Percentiles rank a stretch among this genome's conserved stretches.
Evolutionary conservation across 805 yeast genomes (phyloP).

Genomic region (Yamadazyma tumulicola): DNA sequence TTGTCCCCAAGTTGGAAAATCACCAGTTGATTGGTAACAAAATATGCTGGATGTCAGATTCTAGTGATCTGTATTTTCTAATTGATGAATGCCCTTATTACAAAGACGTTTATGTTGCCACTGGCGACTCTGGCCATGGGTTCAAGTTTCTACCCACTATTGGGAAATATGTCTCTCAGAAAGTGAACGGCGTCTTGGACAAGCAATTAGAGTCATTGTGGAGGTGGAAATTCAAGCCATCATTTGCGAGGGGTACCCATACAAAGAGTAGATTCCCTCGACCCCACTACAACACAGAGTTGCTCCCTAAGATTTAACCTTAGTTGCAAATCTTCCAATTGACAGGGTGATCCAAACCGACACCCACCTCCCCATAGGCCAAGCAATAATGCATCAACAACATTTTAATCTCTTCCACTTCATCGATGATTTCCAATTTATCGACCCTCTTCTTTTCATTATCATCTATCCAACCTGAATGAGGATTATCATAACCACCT

Average conservation of each 20-base stretch:
- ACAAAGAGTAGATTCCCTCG: constrained; percentile 13
- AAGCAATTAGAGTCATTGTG: constrained; percentile 19
- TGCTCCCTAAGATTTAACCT: constrained; percentile 2
- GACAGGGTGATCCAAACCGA: background rate
- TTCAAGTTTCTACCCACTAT: constrained; percentile 46
- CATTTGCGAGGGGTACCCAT: constrained; percentile 11
- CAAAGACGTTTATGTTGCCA: constrained; percentile 34
- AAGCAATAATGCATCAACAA: constrained; percentile 61
- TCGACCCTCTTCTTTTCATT: constrained; percentile 44
- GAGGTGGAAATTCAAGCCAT: constrained; percentile 13
- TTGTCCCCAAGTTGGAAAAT: constrained; percentile 14
- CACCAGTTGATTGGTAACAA: constrained; percentile 12
- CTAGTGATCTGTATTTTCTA: constrained; percentile 38
- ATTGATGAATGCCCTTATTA: constrained; percentile 35
- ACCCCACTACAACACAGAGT: constrained; percentile 10
- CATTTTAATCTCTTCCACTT: constrained; percentile 65
- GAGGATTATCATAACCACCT: constrained; percentile 28
- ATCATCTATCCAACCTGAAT: constrained; percentile 38
- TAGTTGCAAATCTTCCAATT: constrained; percentile 1
- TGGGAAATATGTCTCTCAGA: constrained; percentile 39
- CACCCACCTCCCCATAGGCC: constrained; percentile 23
- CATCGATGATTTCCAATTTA: constrained; percentile 65
- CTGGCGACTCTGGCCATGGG: constrained; percentile 50
- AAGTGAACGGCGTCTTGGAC: constrained; percentile 25
- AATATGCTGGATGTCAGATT: constrained; percentile 26